Evolutionary conservation across 352 stramenopile genomes (phyloP).

Genomic region (Detonula confervacea): DNA sequence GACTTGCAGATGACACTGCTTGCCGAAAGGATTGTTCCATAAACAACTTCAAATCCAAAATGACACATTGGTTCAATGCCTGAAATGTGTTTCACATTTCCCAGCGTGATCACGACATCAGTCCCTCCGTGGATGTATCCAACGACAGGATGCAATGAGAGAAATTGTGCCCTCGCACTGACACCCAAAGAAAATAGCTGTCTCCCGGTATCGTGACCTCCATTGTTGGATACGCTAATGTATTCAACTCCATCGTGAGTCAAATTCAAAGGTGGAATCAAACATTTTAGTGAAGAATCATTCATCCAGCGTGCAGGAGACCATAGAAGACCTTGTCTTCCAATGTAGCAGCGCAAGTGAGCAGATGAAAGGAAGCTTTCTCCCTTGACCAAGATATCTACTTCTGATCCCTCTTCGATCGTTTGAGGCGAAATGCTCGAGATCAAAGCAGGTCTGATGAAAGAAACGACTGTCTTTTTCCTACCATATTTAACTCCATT

Average conservation of each 20-base stretch:
- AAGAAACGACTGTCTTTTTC: slow-evolving; percentile 84
- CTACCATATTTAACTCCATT: slow-evolving; percentile 87
- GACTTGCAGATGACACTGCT: slow-evolving; percentile 56
- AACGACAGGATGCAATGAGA: slow-evolving; percentile 52
- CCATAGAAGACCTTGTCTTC: slow-evolving; percentile 54
- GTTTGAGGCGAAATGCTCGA: slow-evolving; percentile 57
- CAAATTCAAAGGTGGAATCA: slow-evolving; percentile 55
- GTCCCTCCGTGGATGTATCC: slow-evolving; percentile 60
- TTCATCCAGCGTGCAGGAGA: slow-evolving; percentile 51
- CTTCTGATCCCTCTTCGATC: slow-evolving; percentile 76
- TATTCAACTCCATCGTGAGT: slow-evolving; percentile 47
- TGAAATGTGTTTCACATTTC: slow-evolving; percentile 53
- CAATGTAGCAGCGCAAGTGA: slow-evolving; percentile 89
- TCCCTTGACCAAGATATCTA: slow-evolving; percentile 86
- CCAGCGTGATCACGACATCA: slow-evolving; percentile 48
- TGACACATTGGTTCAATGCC: slow-evolving; percentile 45
- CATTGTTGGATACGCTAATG: slow-evolving; percentile 57
- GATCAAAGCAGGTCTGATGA: slow-evolving; percentile 75
- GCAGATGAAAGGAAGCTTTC: slow-evolving; percentile 86
- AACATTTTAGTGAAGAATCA: slow-evolving; percentile 43
- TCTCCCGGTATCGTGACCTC: slow-evolving; percentile 35
- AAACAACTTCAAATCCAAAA: slow-evolving; percentile 43
- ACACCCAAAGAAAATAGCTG: slow-evolving; percentile 45
- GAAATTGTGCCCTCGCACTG: slow-evolving; percentile 44
- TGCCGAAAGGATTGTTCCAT: slow-evolving; percentile 28